Evolutionary conservation across 2,329 filamentous ascomycete species (phyloP).

Genomic region (Aspergillus ochraceus): DNA sequence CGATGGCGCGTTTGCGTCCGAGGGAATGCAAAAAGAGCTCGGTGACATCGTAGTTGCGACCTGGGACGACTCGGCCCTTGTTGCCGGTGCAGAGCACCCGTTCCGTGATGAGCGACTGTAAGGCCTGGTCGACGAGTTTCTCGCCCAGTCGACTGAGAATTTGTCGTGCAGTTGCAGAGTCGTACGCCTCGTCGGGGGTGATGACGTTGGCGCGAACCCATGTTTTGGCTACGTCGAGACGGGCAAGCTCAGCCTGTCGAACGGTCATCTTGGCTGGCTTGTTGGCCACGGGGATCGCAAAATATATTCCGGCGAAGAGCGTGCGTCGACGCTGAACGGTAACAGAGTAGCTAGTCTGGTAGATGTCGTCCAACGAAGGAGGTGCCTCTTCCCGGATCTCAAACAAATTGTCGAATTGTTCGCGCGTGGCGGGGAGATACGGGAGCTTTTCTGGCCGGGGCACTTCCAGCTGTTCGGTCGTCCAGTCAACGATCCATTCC

Average conservation of each 20-base stretch:
- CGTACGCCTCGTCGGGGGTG: slow-evolving; percentile 44
- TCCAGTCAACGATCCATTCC: slow-evolving; percentile 49
- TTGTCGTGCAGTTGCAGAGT: slow-evolving; percentile 36
- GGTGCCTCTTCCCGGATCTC: slow-evolving; percentile 39
- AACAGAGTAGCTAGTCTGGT: slow-evolving; percentile 29
- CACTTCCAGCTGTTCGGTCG: slow-evolving; percentile 40
- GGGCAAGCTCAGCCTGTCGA: slow-evolving; percentile 22
- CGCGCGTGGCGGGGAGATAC: slow-evolving; percentile 44
- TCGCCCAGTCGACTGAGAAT: slow-evolving; percentile 35
- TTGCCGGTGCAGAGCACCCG: slow-evolving; percentile 41
- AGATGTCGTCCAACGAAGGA: slow-evolving; percentile 36
- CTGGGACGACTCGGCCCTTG: slow-evolving; percentile 40
- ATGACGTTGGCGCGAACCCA: slow-evolving; percentile 51
- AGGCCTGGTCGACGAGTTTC: slow-evolving; percentile 37
- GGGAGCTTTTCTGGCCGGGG: slow-evolving; percentile 38
- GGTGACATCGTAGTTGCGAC: slow-evolving; percentile 47
- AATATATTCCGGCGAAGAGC: slow-evolving; percentile 36
- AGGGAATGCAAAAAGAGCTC: slow-evolving; percentile 41
- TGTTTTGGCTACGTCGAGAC: slow-evolving; percentile 43
- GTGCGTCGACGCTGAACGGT: slow-evolving; percentile 37
- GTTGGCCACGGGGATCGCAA: slow-evolving; percentile 28
- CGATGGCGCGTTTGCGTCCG: slow-evolving; percentile 43
- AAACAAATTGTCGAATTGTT: slow-evolving; percentile 44
- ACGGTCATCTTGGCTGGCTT: slow-evolving; percentile 4
- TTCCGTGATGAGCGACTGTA: slow-evolving; percentile 42